A percentile compares a stretch with the other conserved stretches of the same genome.
These are phyloP conservation scores for Filosporella fistucella DNA, from an alignment of 495 filamentous ascomycete species.

Conservation along the genomic window DNA sequence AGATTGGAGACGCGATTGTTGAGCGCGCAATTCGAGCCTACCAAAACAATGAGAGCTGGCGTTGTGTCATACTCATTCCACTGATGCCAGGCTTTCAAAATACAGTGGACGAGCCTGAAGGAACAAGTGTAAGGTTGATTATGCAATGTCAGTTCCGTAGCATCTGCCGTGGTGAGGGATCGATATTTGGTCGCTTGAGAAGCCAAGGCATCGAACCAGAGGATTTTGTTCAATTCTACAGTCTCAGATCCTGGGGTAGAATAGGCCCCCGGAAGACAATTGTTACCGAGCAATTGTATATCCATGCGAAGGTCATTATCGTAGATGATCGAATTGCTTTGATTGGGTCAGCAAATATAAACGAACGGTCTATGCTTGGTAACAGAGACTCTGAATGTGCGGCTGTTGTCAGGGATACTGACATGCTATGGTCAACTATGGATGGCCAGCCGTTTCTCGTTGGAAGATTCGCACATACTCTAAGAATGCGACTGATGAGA, in stretches of 20 bases:
- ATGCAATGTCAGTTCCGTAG: constrained; percentile 98
- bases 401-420: constrained; percentile 85
- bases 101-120: constrained; percentile 88
- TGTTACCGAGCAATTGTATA: constrained; percentile 95
- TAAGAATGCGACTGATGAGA: constrained; percentile 91
- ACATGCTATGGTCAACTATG: constrained; percentile 93
- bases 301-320: constrained; percentile 96
- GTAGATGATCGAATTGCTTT: constrained; percentile 92
- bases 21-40: constrained; percentile 84
- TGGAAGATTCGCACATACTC: constrained; percentile 86
- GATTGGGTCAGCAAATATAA: constrained; percentile 98
- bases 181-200: constrained; percentile 83
- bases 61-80: constrained; percentile 89
- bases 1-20: constrained; percentile 92
- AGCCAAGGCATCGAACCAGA: constrained; percentile 87
- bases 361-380: constrained; percentile 94
- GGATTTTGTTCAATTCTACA: constrained; percentile 95
- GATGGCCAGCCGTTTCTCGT: constrained; percentile 82
- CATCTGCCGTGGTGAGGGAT: constrained; percentile 90
- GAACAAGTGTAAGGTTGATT: constrained; percentile 89
- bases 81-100: constrained; percentile 99
- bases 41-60: constrained; percentile 84
- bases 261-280: constrained; percentile 78
- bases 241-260: constrained; percentile 87
- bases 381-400: constrained; percentile 89